A percentile compares a stretch with the other conserved stretches of the same genome.
phyloP scores from a whole-genome alignment of 345 rosid species.

The Sonneratia alba region DNA sequence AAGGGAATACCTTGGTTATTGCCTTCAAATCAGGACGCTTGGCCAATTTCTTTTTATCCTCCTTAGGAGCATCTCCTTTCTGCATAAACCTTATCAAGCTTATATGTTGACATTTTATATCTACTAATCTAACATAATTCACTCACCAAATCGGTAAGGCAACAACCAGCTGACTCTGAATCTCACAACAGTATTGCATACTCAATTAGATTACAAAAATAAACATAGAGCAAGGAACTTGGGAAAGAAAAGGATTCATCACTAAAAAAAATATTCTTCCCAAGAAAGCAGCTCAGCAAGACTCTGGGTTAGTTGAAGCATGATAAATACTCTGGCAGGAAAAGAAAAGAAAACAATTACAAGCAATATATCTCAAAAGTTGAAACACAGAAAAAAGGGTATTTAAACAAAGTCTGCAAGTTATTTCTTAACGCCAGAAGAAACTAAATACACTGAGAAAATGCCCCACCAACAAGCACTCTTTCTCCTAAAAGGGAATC shows the following conservation, averaged over 20 bases:
- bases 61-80: constrained; percentile 26
- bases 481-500: background rate
- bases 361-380: too few relatives aligned
- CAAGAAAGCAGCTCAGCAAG: background rate
- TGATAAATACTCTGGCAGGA: too few relatives aligned
- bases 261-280: background rate
- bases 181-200: background rate
- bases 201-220: background rate
- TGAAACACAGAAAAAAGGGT: too few relatives aligned
- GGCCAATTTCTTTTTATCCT: constrained; percentile 21
- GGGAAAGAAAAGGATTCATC: background rate
- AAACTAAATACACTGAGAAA: background rate
- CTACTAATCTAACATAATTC: background rate
- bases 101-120: background rate
- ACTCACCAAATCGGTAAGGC: background rate
- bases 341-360: background rate
- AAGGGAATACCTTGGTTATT: constrained; percentile 35
- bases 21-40: constrained; percentile 85
- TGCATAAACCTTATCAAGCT: constrained; percentile 16
- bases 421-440: background rate
- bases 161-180: too few relatives aligned
- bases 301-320: too few relatives aligned
- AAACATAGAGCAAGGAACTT: background rate
- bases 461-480: background rate
- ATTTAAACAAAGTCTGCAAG: background rate